Percentiles rank a stretch among this genome's conserved stretches.
These are phyloP conservation scores for Coemansia sp. DNA, from an alignment of 192 early-diverging fungal species.

Conservation along the genomic window DNA sequence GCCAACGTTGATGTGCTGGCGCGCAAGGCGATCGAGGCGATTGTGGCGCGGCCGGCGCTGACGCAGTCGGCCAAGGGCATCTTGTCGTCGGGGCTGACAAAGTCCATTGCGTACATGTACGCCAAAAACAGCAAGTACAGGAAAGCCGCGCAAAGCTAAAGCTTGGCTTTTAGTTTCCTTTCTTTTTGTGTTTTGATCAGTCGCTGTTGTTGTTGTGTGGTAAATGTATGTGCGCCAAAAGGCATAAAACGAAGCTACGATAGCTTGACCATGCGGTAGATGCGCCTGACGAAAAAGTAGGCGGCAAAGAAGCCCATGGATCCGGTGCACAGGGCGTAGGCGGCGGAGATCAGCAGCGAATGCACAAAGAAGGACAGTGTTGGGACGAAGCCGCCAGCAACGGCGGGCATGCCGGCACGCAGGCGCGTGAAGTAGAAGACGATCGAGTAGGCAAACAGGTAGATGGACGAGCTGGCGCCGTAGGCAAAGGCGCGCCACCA, in stretches of 20 bases:
- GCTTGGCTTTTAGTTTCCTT: not conserved
- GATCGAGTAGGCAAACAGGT: conserved; percentile 81
- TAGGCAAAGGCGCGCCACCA: conserved; percentile 93
- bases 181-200: not conserved
- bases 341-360: conserved; percentile 65
- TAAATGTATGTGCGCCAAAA: not conserved
- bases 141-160: not conserved
- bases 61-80: conserved; percentile 93
- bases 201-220: not conserved
- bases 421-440: conserved; percentile 73
- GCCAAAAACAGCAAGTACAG: conserved; percentile 53
- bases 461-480: conserved; percentile 71
- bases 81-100: conserved; percentile 79
- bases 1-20: conserved; percentile 41
- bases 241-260: not conserved
- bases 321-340: conserved; percentile 58
- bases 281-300: conserved; percentile 49
- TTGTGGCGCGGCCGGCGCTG: conserved; percentile 79
- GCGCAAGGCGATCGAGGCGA: conserved; percentile 60
- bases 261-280: conserved; percentile 49
- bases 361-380: conserved; percentile 77
- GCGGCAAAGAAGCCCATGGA: conserved; percentile 57
- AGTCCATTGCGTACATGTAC: conserved; percentile 63
- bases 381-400: conserved; percentile 61
- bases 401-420: conserved; percentile 57